Conservation (phyloP, 352 stramenopile genomes). For the Peronospora farinosa region DNA sequence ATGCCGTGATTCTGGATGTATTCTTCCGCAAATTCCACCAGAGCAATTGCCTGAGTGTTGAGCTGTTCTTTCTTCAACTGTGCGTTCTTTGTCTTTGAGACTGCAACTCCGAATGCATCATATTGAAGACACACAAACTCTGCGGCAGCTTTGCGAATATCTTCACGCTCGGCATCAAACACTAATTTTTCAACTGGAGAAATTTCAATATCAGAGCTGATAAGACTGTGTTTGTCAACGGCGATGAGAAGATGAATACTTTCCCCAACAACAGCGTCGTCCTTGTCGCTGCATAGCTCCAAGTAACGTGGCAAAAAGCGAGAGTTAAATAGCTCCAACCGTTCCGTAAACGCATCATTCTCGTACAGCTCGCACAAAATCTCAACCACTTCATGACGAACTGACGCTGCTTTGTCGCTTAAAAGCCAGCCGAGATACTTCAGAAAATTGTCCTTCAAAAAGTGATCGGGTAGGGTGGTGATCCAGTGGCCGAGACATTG, state of each 20-base stretch:
- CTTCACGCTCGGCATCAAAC: conserved; percentile 61
- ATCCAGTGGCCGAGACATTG: conserved; percentile 82
- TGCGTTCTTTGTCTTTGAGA: conserved; percentile 43
- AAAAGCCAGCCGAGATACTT: conserved; percentile 96
- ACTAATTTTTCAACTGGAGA: conserved; percentile 75
- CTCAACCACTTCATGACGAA: conserved; percentile 78
- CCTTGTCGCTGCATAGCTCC: conserved; percentile 76
- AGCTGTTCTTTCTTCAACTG: conserved; percentile 79
- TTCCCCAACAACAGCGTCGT: conserved; percentile 60
- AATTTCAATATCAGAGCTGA: conserved; percentile 72
- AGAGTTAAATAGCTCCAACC: conserved; percentile 73
- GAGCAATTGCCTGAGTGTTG: conserved; percentile 78
- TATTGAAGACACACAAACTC: conserved; percentile 87
- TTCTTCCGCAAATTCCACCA: conserved; percentile 87
- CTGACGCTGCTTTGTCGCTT: conserved; percentile 83
- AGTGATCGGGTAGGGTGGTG: conserved; percentile 81
- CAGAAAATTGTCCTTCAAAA: conserved; percentile 90
- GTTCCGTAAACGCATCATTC: conserved; percentile 53
- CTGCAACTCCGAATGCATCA: conserved; percentile 77
- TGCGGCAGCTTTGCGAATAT: conserved; percentile 72
- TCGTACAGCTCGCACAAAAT: conserved; percentile 84
- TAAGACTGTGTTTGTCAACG: conserved; percentile 76
- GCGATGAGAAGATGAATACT: conserved; percentile 72
- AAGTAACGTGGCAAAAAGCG: conserved; percentile 73
- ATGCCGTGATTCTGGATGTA: conserved; percentile 68